Evolutionary conservation across 1,284 basidiomycete species (phyloP).

Genomic region (Leccinum pallidistipes): DNA sequence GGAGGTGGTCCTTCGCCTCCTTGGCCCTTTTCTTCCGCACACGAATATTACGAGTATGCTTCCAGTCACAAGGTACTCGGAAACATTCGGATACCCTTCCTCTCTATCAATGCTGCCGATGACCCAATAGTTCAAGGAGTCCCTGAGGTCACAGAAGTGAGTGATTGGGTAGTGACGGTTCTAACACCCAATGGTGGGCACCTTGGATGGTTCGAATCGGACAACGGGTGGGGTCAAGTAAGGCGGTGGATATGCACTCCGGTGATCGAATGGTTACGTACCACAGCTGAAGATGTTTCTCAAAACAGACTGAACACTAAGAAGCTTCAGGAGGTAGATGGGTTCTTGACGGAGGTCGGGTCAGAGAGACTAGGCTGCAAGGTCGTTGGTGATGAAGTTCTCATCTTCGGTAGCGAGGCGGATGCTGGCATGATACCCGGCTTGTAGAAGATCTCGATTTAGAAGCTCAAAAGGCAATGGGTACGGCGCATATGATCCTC

Average conservation of each 20-base stretch:
- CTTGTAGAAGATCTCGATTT: conserved; percentile 31
- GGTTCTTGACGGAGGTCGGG: conserved; percentile 54
- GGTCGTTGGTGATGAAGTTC: conserved; percentile 38
- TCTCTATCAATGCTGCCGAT: conserved; percentile 88
- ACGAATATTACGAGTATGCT: conserved; percentile 84
- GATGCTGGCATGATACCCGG: conserved; percentile 44
- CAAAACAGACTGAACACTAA: conserved; percentile 33
- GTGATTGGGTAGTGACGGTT: conserved; percentile 68
- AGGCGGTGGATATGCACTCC: conserved; percentile 73
- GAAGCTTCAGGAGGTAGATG: conserved; percentile 49
- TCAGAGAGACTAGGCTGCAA: conserved; percentile 43
- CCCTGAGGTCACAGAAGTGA: conserved; percentile 59
- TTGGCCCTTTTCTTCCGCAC: conserved; percentile 77
- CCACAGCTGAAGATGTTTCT: conserved; percentile 55
- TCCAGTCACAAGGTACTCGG: conserved; percentile 53
- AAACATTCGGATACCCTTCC: conserved; percentile 66
- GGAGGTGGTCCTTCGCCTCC: conserved; percentile 78
- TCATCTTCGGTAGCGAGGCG: conserved; percentile 40
- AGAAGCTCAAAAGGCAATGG: conserved; percentile 17
- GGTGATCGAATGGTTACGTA: conserved; percentile 72
- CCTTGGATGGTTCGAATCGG: conserved; percentile 89
- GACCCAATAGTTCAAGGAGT: conserved; percentile 82
- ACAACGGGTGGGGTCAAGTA: conserved; percentile 43
- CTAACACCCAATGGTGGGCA: conserved; percentile 87
- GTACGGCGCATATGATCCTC: conserved; percentile 14